Evolutionary conservation across 1,284 basidiomycete species (phyloP).

Genomic region (Athelia psychrophila): DNA sequence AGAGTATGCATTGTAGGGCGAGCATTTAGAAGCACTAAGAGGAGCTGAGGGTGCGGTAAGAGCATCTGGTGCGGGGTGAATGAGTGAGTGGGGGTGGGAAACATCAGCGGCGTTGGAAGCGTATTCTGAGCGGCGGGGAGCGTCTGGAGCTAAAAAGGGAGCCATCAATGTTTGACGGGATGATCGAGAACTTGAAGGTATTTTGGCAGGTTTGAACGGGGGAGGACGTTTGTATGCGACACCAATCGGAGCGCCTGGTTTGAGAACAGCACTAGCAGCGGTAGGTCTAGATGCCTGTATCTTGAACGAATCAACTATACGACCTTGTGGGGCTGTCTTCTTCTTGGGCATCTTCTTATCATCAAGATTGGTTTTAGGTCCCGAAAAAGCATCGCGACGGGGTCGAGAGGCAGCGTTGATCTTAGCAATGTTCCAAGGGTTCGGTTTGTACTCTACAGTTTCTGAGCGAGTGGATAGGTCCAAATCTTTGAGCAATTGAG

Average conservation of each 20-base stretch:
- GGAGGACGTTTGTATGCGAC: background rate
- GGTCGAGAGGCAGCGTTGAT: constrained; percentile 61
- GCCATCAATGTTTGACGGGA: too few species aligned
- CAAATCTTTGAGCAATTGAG: constrained; percentile 39
- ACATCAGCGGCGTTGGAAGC: too few species aligned
- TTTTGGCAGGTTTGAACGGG: background rate
- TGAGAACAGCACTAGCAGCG: background rate
- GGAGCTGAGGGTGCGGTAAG: too few species aligned
- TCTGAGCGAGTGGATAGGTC: constrained; percentile 60
- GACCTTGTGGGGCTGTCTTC: background rate
- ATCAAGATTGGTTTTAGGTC: background rate
- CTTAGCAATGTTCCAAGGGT: constrained; percentile 74
- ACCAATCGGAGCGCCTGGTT: background rate
- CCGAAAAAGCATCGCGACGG: background rate
- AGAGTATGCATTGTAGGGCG: too few species aligned
- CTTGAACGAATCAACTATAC: constrained; percentile 1
- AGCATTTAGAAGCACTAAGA: too few species aligned
- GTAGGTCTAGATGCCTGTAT: background rate
- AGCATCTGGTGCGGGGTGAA: too few species aligned
- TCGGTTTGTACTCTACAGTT: constrained; percentile 58
- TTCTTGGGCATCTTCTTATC: background rate
- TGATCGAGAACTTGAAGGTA: too few species aligned
- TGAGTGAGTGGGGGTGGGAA: too few species aligned
- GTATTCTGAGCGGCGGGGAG: too few species aligned
- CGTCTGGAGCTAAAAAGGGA: too few species aligned